Conservation (phyloP, 2,329 filamentous ascomycete genomes). For the Cadophora luteo-olivacea region DNA sequence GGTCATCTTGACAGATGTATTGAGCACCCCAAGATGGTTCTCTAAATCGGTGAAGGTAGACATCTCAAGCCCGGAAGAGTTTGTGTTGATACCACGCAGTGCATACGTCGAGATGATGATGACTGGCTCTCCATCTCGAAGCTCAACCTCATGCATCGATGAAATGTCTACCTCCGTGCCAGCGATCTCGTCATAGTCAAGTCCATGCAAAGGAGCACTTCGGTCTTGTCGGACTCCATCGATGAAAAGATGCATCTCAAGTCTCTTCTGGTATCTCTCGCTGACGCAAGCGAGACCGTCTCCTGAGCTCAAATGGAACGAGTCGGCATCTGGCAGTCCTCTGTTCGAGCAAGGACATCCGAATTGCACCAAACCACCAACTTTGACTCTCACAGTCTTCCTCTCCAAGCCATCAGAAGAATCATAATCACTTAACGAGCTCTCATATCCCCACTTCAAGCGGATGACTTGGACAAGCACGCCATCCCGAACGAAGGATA, state of each 20-base stretch:
- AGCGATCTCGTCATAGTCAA: constrained; percentile 22
- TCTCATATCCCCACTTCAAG: constrained; percentile 30
- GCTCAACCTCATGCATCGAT: constrained; percentile 24
- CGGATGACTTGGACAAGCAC: constrained; percentile 32
- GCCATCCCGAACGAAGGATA: constrained; percentile 32
- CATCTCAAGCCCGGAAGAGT: background rate
- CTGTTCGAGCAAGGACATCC: constrained; percentile 35
- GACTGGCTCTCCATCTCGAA: constrained; percentile 25
- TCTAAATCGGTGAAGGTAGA: constrained; percentile 21
- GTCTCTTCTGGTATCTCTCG: constrained; percentile 24
- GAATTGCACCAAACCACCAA: constrained; percentile 33
- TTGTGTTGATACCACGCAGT: constrained; percentile 14
- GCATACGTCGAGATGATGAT: constrained; percentile 29
- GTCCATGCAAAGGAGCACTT: constrained; percentile 7
- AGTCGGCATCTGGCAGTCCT: constrained; percentile 26
- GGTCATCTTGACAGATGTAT: constrained; percentile 27
- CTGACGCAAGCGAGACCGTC: constrained; percentile 26
- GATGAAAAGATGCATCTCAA: constrained; percentile 30
- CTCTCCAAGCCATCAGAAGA: constrained; percentile 21
- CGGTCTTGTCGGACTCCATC: constrained; percentile 21
- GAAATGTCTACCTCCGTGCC: constrained; percentile 26
- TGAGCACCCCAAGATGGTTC: constrained; percentile 28
- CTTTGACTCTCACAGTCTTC: constrained; percentile 21
- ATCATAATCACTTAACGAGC: constrained; percentile 31
- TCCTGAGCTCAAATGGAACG: constrained; percentile 18